Evolutionary conservation across 306 rosid species (phyloP).

Genomic region (Fagus crenata): DNA sequence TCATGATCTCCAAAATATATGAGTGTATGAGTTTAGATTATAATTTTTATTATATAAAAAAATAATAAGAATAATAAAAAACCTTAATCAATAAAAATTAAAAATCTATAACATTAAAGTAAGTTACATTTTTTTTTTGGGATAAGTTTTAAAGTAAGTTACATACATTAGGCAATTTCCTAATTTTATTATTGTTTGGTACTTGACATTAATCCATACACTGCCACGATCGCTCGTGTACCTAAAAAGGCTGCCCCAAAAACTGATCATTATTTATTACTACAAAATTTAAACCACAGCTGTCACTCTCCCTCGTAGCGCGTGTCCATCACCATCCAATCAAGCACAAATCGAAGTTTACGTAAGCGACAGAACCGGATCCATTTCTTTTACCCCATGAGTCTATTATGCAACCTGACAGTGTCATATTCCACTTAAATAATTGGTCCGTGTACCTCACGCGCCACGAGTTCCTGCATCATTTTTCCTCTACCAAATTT

Average conservation of each 20-base stretch:
- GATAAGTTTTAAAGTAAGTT: too few relatives aligned
- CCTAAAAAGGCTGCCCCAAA: constrained; percentile 3
- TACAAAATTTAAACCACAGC: background rate
- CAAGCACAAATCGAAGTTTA: background rate
- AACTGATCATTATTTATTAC: constrained; percentile 3
- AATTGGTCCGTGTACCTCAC: background rate
- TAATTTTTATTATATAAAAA: too few relatives aligned
- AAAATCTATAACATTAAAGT: too few relatives aligned
- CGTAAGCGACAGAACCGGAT: background rate
- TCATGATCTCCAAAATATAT: too few relatives aligned
- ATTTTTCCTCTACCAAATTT: background rate
- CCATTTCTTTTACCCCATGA: background rate
- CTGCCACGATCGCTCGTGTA: constrained; percentile 21
- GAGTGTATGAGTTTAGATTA: too few relatives aligned
- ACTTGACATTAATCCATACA: background rate
- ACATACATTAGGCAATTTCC: too few relatives aligned
- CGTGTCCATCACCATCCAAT: background rate
- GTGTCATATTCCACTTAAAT: too few relatives aligned
- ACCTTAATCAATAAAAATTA: too few relatives aligned
- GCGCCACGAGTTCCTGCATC: background rate
- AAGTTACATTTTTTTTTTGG: too few relatives aligned
- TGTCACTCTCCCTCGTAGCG: background rate
- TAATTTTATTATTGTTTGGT: too few relatives aligned
- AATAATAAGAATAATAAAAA: too few relatives aligned
- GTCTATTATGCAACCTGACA: background rate